These are phyloP conservation scores for Ophiocytium majus DNA, from an alignment of 352 stramenopile species.

Conservation along the genomic window DNA sequence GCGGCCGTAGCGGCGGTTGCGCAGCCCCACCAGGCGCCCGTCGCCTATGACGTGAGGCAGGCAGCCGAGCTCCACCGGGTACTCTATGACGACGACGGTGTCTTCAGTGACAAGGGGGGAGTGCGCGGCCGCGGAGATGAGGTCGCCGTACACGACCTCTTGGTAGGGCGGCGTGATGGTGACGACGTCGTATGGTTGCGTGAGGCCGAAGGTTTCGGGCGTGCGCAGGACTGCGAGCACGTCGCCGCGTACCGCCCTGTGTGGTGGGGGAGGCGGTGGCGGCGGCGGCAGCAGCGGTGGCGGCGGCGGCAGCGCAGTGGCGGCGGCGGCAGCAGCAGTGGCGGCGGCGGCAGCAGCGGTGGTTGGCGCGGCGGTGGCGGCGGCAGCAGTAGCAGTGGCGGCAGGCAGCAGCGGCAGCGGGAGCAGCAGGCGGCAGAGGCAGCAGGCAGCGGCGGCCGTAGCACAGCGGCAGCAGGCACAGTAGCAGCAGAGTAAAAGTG, in stretches of 20 bases:
- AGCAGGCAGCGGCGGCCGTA: too few relatives aligned
- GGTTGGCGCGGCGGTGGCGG: too few relatives aligned
- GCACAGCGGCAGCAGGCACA: too few relatives aligned
- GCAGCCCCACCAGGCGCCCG: slow-evolving; percentile 68
- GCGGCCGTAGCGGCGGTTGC: slow-evolving; percentile 75
- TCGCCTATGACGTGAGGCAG: slow-evolving; percentile 69
- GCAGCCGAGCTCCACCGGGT: slow-evolving; percentile 74
- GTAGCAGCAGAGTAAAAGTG: too few relatives aligned
- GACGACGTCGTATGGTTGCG: slow-evolving; percentile 64
- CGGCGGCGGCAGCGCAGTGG: too few relatives aligned
- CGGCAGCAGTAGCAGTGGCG: too few relatives aligned
- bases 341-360: too few relatives aligned
- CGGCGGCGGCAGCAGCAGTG: too few relatives aligned
- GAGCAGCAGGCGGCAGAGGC: too few relatives aligned
- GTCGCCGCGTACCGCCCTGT: slow-evolving; percentile 10
- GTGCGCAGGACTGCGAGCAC: slow-evolving; percentile 27
- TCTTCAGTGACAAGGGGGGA: slow-evolving; percentile 63
- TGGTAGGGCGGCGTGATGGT: slow-evolving; percentile 78
- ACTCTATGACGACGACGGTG: slow-evolving; percentile 76
- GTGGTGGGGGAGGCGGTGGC: too few relatives aligned
- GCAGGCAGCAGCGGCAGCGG: too few relatives aligned
- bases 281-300: too few relatives aligned
- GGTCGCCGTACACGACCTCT: slow-evolving; percentile 75
- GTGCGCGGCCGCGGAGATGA: slow-evolving; percentile 64
- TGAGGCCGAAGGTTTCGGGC: slow-evolving; percentile 39